Evolutionary conservation across 148 eudicot species (phyloP).

Genomic region (Diospyros kaki): DNA sequence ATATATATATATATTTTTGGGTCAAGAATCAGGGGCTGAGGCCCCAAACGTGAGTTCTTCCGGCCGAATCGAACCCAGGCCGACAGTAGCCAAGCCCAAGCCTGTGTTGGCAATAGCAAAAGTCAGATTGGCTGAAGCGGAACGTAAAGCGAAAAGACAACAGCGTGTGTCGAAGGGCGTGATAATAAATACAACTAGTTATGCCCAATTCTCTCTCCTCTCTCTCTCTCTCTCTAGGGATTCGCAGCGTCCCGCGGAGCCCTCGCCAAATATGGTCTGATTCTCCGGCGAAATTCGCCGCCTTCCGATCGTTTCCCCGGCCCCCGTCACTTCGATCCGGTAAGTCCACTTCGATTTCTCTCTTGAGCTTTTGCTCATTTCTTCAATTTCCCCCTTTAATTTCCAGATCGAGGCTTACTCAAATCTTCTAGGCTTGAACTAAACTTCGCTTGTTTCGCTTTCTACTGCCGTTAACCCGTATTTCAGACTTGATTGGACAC

Average conservation of each 20-base stretch:
- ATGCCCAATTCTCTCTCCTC: constrained; percentile 18
- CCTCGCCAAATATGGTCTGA: constrained; percentile 16
- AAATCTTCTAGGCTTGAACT: background rate
- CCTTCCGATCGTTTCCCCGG: constrained; percentile 9
- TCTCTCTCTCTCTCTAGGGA: constrained; percentile 27
- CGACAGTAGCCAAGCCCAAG: too few relatives aligned
- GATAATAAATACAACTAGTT: constrained; percentile 17
- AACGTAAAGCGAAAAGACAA: constrained; percentile 6
- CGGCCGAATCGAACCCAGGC: too few relatives aligned
- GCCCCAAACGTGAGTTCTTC: too few relatives aligned
- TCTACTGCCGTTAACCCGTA: background rate
- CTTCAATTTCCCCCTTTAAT: background rate
- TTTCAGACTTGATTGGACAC: too few relatives aligned
- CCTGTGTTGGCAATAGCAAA: constrained; percentile 10
- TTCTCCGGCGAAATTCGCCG: constrained; percentile 19
- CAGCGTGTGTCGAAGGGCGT: constrained; percentile 21
- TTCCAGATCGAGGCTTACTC: constrained; percentile 13
- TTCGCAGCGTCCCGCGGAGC: constrained; percentile 19
- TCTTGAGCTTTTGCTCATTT: background rate
- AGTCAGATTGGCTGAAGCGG: background rate
- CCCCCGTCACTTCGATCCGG: constrained; percentile 18
- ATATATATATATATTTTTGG: too few relatives aligned
- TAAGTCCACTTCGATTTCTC: constrained; percentile 13
- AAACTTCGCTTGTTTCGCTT: background rate
- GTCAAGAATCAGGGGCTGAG: too few relatives aligned